Base-by-base conservation (phyloP, 1,284 basidiomycete species). In the Tylopilus sp. region DNA sequence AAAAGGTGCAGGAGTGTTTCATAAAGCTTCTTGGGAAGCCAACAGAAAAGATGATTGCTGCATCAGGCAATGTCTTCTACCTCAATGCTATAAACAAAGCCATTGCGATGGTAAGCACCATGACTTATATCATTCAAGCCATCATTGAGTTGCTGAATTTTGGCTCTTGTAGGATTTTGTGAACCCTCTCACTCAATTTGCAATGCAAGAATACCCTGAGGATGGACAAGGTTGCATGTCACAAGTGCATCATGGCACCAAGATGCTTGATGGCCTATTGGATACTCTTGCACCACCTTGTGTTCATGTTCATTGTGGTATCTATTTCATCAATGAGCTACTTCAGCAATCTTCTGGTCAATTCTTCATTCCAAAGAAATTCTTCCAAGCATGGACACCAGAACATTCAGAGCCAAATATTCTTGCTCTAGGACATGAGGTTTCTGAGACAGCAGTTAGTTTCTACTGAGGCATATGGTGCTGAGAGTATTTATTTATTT, bases 1-100 rank as follows among this genome's bases (percentile, higher is more conserved):
- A 43, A 20, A 61, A 60, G 45, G 54, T 62, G 3, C 67, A 70
- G 35, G 67, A 72, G 19, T 68, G 58, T 57, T 67, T 72, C 20
- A 68, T 67, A 45, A 6, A 45, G 3, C 47, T 58, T 3, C 46
- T 62, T 6, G 41, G 58, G 5, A 33, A 20, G 0, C 52, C 48
- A 3, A 60, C 35, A 0, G 45, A 62, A 32, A 58, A 58, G 24
- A 11, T 52, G 0, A 50, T 15, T 0, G 28, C 44, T 0, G 4
- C 13, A 0, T 48, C 32, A 0, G 54, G 52, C 2, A 43, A 41
- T n/a, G 22, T 60, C 0, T 62, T 62, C 15, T 62, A 62, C 19
- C 41, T 62, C 1, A 62, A 62, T 10, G 22, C 10, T 17, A 14
- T 62, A 5, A 19, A 1, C 2, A 52, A 56, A 17, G 57, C 41